A percentile compares a stretch with the other conserved stretches of the same genome.
Conservation (phyloP, 305 asterid species). For the Euphrasia arctica region DNA sequence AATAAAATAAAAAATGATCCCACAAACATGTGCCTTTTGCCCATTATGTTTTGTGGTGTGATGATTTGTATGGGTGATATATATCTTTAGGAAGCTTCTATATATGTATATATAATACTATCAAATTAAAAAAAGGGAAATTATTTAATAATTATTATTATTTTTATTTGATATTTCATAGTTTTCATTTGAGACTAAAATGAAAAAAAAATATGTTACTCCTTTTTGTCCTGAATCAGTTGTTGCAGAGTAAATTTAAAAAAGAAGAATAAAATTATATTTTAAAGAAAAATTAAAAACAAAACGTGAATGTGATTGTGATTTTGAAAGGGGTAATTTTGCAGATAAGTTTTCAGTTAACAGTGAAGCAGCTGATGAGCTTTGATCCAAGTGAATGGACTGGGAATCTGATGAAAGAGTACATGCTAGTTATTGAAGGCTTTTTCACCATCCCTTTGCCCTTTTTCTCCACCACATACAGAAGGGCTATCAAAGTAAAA, state of each 20-base stretch:
- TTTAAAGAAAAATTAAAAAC: too few relatives aligned
- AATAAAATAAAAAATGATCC: conserved; percentile 28
- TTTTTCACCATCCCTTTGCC: conserved; percentile 83
- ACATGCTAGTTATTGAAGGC: conserved; percentile 96
- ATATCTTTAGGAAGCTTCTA: conserved; percentile 27
- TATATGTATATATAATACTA: too few relatives aligned
- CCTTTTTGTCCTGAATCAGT: too few relatives aligned
- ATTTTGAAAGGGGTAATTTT: background rate
- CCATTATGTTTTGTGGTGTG: conserved; percentile 36
- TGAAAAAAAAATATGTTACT: too few relatives aligned
- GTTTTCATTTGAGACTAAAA: too few relatives aligned
- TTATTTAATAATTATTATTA: background rate
- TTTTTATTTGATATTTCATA: background rate
- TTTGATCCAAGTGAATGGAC: conserved; percentile 99
- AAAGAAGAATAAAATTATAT: too few relatives aligned
- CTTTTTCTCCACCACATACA: conserved; percentile 70
- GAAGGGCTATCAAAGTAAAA: conserved; percentile 79
- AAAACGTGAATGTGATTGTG: background rate
- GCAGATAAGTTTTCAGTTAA: conserved; percentile 90
- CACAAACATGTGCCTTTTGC: conserved; percentile 60
- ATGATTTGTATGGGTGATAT: conserved; percentile 29
- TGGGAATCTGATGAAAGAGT: conserved; percentile 87
- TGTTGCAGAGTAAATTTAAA: too few relatives aligned
- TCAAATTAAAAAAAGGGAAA: too few relatives aligned
- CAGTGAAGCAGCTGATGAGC: conserved; percentile 96